A percentile compares a stretch with the other conserved stretches of the same genome.
These are phyloP conservation scores for Aspergillus ustus DNA, from an alignment of 2,329 filamentous ascomycete genomes.

Conservation along the genomic window DNA sequence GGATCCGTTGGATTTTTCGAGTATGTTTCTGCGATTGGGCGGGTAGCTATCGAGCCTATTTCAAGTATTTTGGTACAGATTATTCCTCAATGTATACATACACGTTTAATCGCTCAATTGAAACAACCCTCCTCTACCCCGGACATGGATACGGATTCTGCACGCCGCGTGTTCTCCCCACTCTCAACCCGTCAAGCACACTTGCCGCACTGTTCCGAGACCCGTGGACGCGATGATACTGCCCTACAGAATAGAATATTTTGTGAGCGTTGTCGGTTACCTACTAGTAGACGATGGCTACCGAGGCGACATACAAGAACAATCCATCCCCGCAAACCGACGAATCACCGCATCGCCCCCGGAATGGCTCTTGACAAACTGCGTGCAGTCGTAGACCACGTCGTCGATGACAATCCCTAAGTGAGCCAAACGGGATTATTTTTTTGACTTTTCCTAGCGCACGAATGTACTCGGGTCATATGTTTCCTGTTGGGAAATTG, in stretches of 20 bases:
- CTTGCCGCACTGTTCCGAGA: neutral
- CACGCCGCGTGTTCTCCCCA: neutral
- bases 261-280: too few relatives aligned
- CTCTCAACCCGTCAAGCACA: neutral
- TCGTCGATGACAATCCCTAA: constrained; percentile 1
- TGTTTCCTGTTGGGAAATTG: neutral
- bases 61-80: too few relatives aligned
- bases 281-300: too few relatives aligned
- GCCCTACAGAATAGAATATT: too few relatives aligned
- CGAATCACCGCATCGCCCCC: neutral
- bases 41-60: neutral
- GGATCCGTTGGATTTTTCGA: neutral
- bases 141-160: neutral
- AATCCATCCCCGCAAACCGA: neutral
- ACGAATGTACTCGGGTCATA: too few relatives aligned
- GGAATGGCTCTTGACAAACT: neutral
- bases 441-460: neutral
- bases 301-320: neutral
- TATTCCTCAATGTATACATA: too few relatives aligned
- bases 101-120: too few relatives aligned
- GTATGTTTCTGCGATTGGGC: neutral
- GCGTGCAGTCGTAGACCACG: neutral
- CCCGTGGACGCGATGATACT: neutral
- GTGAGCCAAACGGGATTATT: neutral
- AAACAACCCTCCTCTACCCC: neutral